Conservation (phyloP, 768 basidiomycete species). For the Lentinula lateritia region DNA sequence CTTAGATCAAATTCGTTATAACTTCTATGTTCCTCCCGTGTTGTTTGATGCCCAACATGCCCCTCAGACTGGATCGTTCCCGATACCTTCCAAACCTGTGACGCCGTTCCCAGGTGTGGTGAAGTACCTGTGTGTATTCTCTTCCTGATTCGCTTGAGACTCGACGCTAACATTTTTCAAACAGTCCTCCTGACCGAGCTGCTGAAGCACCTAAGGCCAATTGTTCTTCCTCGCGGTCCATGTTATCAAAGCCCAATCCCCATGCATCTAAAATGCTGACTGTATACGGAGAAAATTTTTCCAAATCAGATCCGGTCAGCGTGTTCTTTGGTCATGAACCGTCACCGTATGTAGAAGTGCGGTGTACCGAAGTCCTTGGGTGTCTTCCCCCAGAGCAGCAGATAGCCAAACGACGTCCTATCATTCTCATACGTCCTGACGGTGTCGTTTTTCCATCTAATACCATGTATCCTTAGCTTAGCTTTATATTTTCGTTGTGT, state of each 20-base stretch:
- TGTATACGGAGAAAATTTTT: conserved; percentile 86
- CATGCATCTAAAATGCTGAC: conserved; percentile 79
- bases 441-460: conserved; percentile 86
- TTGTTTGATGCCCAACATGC: conserved; percentile 77
- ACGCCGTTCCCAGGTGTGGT: conserved; percentile 85
- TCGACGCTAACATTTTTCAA: background rate
- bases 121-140: conserved; percentile 56
- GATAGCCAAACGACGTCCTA: conserved; percentile 64
- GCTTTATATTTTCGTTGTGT: conserved; percentile 8
- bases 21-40: conserved; percentile 86
- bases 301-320: conserved; percentile 72
- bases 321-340: conserved; percentile 87
- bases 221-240: conserved; percentile 58
- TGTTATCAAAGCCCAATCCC: conserved; percentile 72
- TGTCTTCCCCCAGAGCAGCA: conserved; percentile 74
- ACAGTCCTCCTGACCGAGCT: conserved; percentile 71
- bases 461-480: conserved; percentile 68
- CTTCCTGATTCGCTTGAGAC: background rate
- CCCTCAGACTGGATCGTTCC: conserved; percentile 68
- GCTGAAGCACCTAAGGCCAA: conserved; percentile 76
- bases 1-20: conserved; percentile 85
- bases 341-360: conserved; percentile 81
- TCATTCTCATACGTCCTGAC: conserved; percentile 78
- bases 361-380: conserved; percentile 81
- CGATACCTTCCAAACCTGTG: conserved; percentile 75